A percentile compares a stretch with the other conserved stretches of the same genome.
phyloP scores from a whole-genome alignment of 768 basidiomycete species.

The Suillus alpinus region DNA sequence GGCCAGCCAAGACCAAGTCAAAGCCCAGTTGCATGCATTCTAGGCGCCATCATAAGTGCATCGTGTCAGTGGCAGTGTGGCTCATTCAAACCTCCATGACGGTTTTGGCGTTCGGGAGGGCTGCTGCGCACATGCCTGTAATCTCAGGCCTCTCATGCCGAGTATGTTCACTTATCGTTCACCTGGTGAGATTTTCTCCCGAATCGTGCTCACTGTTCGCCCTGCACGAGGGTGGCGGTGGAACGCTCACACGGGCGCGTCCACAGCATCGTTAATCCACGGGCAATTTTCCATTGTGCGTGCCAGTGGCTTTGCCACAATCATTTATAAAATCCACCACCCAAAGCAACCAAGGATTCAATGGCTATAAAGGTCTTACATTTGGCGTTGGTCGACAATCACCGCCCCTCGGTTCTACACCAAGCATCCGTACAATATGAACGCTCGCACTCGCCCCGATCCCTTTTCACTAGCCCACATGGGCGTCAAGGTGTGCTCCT shows the following conservation, averaged over 20 bases:
- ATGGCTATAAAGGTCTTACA: conserved; percentile 1
- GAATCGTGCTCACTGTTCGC: neutral
- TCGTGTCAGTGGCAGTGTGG: neutral
- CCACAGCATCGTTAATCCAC: neutral
- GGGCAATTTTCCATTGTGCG: neutral
- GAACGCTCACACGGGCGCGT: neutral
- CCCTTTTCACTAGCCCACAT: neutral
- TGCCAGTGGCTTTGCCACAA: neutral
- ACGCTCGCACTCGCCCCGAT: neutral
- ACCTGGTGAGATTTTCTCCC: neutral
- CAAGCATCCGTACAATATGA: neutral
- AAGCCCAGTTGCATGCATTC: neutral
- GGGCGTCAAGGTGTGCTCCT: neutral
- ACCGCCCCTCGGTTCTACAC: neutral
- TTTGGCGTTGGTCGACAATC: neutral
- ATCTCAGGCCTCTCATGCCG: neutral
- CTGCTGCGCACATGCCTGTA: neutral
- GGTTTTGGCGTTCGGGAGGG: neutral
- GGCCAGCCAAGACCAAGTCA: neutral
- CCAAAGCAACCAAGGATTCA: neutral
- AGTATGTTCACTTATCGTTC: neutral
- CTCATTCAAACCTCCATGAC: neutral
- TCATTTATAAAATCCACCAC: too few relatives aligned
- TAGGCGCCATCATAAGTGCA: neutral
- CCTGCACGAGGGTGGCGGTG: neutral